A percentile compares a stretch with the other conserved stretches of the same genome.
phyloP scores from a whole-genome alignment of 768 basidiomycete genomes.

The Tylopilus sp. region DNA sequence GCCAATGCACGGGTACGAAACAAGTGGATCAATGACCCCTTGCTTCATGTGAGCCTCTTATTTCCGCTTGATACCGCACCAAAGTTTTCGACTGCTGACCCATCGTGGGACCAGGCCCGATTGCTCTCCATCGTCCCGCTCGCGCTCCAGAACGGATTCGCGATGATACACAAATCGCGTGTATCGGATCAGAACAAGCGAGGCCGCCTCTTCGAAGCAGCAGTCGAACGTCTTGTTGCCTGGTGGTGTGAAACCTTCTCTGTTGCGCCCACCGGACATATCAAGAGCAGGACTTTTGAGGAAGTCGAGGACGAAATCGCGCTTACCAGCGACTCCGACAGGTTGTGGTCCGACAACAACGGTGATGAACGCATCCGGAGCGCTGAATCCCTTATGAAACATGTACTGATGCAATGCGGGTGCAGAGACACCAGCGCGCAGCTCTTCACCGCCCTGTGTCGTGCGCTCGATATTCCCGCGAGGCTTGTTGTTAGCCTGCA shows the following conservation, averaged over 20 bases:
- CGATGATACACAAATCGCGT: constrained; percentile 74
- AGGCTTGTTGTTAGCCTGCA: constrained; percentile 89
- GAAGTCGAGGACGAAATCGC: constrained; percentile 50
- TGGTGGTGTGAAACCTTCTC: constrained; percentile 84
- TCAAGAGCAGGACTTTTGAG: constrained; percentile 75
- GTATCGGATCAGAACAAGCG: constrained; percentile 79
- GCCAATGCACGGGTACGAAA: constrained; percentile 75
- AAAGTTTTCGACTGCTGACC: constrained; percentile 2
- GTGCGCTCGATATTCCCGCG: constrained; percentile 82
- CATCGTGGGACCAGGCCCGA: constrained; percentile 57
- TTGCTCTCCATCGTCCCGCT: constrained; percentile 85
- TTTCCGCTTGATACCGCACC: not conserved
- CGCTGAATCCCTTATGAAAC: constrained; percentile 90
- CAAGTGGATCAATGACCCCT: constrained; percentile 73
- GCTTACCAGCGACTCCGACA: constrained; percentile 30
- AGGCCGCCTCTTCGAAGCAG: constrained; percentile 83
- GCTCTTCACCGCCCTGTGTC: constrained; percentile 85
- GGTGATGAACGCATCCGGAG: constrained; percentile 70
- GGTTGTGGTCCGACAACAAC: constrained; percentile 38
- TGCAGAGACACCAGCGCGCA: constrained; percentile 86
- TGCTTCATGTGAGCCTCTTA: constrained; percentile 67
- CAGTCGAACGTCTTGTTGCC: constrained; percentile 63
- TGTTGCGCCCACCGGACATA: constrained; percentile 58
- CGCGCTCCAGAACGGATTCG: constrained; percentile 74
- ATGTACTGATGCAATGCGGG: constrained; percentile 75